A percentile compares a stretch with the other conserved stretches of the same genome.
These are phyloP conservation scores for Eleusine indica DNA, from an alignment of 176 grass and related monocot genomes.

Conservation along the genomic window DNA sequence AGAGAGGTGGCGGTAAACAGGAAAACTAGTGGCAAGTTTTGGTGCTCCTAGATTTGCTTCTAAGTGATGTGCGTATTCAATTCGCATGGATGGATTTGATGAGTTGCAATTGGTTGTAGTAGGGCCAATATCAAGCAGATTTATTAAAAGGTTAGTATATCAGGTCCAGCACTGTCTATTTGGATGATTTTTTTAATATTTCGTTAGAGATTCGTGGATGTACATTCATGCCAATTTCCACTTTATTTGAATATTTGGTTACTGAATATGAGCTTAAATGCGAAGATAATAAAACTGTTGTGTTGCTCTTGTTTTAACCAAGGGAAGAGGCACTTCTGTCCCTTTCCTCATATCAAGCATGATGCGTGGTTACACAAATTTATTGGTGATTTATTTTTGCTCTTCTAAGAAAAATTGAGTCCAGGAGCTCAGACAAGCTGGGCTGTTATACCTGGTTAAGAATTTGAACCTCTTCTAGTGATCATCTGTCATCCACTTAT, in stretches of 20 bases:
- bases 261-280: background rate
- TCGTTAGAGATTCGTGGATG: background rate
- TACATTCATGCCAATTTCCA: background rate
- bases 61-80: too few relatives aligned
- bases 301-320: too few relatives aligned
- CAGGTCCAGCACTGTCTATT: too few relatives aligned
- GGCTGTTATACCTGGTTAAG: background rate
- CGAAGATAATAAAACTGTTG: too few relatives aligned
- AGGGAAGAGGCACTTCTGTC: too few relatives aligned
- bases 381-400: background rate
- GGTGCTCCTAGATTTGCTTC: too few relatives aligned
- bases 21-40: too few relatives aligned
- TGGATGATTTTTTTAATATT: background rate
- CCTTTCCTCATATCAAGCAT: background rate
- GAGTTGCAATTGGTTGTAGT: too few relatives aligned
- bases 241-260: background rate
- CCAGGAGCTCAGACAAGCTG: background rate
- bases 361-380: background rate
- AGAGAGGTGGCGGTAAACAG: too few relatives aligned
- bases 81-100: too few relatives aligned
- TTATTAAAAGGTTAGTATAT: too few relatives aligned
- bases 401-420: background rate
- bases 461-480: background rate
- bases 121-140: too few relatives aligned
- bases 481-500: background rate